Evolutionary conservation across 805 yeast genomes (phyloP).

Genomic region (Metschnikowia noctiluminum): DNA sequence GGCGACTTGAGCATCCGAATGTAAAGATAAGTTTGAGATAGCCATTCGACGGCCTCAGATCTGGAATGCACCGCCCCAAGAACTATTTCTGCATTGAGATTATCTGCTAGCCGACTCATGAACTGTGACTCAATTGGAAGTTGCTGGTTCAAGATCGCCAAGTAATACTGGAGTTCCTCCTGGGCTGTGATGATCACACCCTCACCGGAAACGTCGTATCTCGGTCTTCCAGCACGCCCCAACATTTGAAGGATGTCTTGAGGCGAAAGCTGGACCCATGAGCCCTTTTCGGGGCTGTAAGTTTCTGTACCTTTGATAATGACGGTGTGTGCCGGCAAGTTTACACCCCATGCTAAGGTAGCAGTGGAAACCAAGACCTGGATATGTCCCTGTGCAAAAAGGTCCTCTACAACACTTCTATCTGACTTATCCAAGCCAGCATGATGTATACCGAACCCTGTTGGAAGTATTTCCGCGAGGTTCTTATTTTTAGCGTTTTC

Average conservation of each 20-base stretch:
- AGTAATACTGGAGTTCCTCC: conserved; percentile 79
- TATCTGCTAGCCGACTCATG: conserved; percentile 66
- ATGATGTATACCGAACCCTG: conserved; percentile 87
- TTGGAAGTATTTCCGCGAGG: conserved; percentile 56
- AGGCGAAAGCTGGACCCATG: conserved; percentile 89
- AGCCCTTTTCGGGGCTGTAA: conserved; percentile 85
- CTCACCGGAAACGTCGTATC: conserved; percentile 88
- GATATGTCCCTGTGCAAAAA: conserved; percentile 85
- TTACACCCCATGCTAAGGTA: conserved; percentile 87
- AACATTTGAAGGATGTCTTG: conserved; percentile 95
- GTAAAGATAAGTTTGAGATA: conserved; percentile 72
- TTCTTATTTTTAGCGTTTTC: conserved; percentile 51
- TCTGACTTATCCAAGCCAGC: conserved; percentile 80
- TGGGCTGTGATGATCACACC: conserved; percentile 91
- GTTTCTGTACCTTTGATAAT: conserved; percentile 91
- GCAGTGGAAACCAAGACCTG: conserved; percentile 77
- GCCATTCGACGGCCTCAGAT: conserved; percentile 76
- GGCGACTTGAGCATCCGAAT: conserved; percentile 78
- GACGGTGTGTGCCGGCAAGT: conserved; percentile 76
- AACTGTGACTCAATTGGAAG: conserved; percentile 90
- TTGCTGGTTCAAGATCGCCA: conserved; percentile 88
- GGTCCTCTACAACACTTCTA: conserved; percentile 74
- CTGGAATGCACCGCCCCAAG: conserved; percentile 59
- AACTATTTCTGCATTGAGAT: conserved; percentile 82
- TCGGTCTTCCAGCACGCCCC: conserved; percentile 98